Evolutionary conservation across 169 alveolate species (phyloP), one percentile per base, ranked within the genome.

Genomic region (Plasmodium fragile): DNA sequence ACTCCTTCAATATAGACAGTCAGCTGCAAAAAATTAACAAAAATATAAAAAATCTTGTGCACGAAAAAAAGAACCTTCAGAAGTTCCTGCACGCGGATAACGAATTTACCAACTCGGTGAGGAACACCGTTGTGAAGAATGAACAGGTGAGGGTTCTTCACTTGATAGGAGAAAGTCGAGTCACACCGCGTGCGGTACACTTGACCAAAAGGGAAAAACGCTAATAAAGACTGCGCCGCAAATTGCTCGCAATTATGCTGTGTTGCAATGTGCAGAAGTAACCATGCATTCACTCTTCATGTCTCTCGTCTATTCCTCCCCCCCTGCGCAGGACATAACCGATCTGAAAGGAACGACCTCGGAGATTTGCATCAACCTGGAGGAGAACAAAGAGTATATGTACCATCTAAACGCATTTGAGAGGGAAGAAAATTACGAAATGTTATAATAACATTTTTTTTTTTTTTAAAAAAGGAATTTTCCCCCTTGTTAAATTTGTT

Each of bases 21-120:
- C 82, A 91, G 77, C 77, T 91, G n/a, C 85, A 91, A 91, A 91
- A 91, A 91, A 91, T 91, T 45, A 91, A 80, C 55, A 39, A 91
- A 91, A 91, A 91, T 71, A 91, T 91, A 22, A 71, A 45, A 28
- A 90, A 91, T 18, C 39, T 91, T 53, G 92, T 81, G 55, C 72
- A 81, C 25, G 94, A 69, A 73, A 91, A 81, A 41, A 80, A 70
- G 75, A 59, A 79, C 69, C 22, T 91, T 8, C 92, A 91, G 75
- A 91, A 81, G 10, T 79, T 81, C 75, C 81, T 80, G 34, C 77
- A 81, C 34, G 28, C 79, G 18, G 92, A 81, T 70, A 81, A 79
- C 49, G 92, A 91, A 16, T 91, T 80, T 91, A 45, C 94, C 22
- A 81, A 34, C 59, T 41, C 73, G 43, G 25, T 91, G 59, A 91